These are phyloP conservation scores for Tuber calosporum DNA, from an alignment of 495 filamentous ascomycete genomes.

Conservation along the genomic window DNA sequence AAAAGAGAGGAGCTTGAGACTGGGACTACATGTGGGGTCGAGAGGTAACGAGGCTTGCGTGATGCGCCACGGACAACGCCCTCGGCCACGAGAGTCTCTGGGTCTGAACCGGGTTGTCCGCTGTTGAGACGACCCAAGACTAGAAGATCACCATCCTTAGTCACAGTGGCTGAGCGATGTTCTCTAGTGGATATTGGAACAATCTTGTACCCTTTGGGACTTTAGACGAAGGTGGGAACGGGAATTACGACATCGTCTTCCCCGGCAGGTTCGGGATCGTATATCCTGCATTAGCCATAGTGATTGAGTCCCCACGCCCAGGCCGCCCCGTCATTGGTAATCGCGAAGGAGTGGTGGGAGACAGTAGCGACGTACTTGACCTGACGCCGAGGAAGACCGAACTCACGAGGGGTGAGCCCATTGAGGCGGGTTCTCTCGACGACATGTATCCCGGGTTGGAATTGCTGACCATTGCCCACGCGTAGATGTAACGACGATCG, in stretches of 20 bases:
- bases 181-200: conserved; percentile 55
- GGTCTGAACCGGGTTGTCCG: conserved; percentile 53
- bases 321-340: conserved; percentile 62
- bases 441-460: conserved; percentile 65
- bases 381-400: conserved; percentile 58
- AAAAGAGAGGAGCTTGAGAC: conserved; percentile 43
- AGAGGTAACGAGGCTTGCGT: conserved; percentile 36
- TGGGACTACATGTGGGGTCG: conserved; percentile 35
- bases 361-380: conserved; percentile 55
- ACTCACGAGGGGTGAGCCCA: conserved; percentile 60
- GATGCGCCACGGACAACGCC: conserved; percentile 53
- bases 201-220: conserved; percentile 53
- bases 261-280: conserved; percentile 54
- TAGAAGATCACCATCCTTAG: conserved; percentile 55
- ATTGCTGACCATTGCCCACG: conserved; percentile 67
- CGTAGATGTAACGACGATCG: conserved; percentile 60
- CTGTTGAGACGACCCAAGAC: conserved; percentile 65
- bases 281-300: conserved; percentile 71
- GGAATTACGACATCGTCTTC: conserved; percentile 53
- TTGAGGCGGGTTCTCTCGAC: conserved; percentile 55
- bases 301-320: conserved; percentile 85
- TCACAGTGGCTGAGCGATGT: conserved; percentile 61
- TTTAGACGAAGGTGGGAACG: conserved; percentile 54
- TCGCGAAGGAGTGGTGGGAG: conserved; percentile 68
- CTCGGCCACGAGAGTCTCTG: conserved; percentile 49